Conservation (phyloP, 2,329 filamentous ascomycete genomes). For the Neoarthrinium moseri region DNA sequence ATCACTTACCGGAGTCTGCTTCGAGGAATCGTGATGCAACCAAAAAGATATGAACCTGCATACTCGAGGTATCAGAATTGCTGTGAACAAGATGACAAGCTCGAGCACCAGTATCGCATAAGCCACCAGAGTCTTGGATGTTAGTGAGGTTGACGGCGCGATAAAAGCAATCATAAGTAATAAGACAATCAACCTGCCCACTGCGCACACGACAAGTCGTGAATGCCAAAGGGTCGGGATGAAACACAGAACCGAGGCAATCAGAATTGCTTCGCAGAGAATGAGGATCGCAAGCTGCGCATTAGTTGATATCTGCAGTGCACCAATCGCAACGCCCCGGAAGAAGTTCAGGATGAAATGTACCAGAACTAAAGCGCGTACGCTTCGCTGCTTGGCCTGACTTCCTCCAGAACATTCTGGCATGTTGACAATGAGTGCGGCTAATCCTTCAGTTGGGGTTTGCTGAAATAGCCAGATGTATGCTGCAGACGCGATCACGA, state of each 20-base stretch:
- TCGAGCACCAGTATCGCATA: conserved; percentile 1
- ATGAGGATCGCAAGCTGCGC: conserved; percentile 12
- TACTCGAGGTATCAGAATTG: neutral
- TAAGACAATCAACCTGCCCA: neutral
- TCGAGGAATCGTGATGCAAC: neutral
- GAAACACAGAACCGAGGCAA: conserved; percentile 13
- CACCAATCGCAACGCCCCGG: conserved; percentile 14
- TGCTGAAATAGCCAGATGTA: conserved; percentile 13
- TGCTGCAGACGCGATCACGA: conserved; percentile 4
- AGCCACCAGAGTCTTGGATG: neutral
- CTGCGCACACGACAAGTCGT: neutral
- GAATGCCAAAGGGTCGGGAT: conserved; percentile 9
- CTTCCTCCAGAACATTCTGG: neutral
- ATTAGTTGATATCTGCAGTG: conserved; percentile 14
- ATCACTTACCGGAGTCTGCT: neutral
- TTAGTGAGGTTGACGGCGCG: neutral
- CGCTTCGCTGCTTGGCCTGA: conserved; percentile 7
- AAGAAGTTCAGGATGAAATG: conserved; percentile 14
- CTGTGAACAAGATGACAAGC: neutral
- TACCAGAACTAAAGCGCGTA: conserved; percentile 11
- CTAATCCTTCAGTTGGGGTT: conserved; percentile 12
- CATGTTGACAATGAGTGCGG: conserved; percentile 13
- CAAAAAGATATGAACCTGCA: neutral
- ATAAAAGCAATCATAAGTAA: neutral
- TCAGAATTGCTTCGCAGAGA: conserved; percentile 13